Base-by-base conservation (phyloP, 768 basidiomycete species). In the Boletus edulis region DNA sequence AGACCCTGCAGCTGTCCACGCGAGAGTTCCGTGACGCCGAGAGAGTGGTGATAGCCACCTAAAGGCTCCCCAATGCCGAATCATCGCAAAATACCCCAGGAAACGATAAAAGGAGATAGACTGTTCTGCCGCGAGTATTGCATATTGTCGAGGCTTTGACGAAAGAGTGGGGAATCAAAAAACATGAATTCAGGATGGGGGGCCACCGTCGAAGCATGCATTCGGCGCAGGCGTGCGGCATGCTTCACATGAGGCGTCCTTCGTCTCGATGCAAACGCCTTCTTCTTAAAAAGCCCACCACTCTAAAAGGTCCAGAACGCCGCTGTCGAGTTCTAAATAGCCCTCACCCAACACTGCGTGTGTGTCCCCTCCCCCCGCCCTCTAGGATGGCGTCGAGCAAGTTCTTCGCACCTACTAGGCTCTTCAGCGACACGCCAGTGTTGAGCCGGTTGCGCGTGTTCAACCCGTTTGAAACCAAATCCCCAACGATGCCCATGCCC, bases 241-340 rank as follows among this genome's bases (percentile, higher is more conserved):
- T 55, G 54, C 54, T 60, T 68, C 43, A 60, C 67, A 68, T 63
- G 67, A 68, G 67, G 67, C 67, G 46, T 56, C 49, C 55, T 54
- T 60, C 52, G 55, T 51, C 59, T 55, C 53, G 55, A 57, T 51
- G 49, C 20, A 39, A 52, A 52, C 43, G 51, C 60, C 58, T 54
- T 58, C 57, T 66, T 58, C 57, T 66, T 62, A 59, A 63, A 63
- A 52, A 41, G 47, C 54, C 29, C 63, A 60, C 46, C 55, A 51
- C 43, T 46, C 45, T 37, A 53, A 38, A 56, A 20, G 40, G 41
- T 38, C 49, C 52, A 58, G 51, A 67, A 66, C 58, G 56, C 60
- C 61, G 56, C 38, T 58, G 61, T 67, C 49, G 57, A 58, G 52
- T 55, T 56, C 35, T 46, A 55, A 54, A 55, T 51, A 46, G 55